phyloP scores from a whole-genome alignment of 208 protist genomes.

The Kentomonas sorsogonicus region DNA sequence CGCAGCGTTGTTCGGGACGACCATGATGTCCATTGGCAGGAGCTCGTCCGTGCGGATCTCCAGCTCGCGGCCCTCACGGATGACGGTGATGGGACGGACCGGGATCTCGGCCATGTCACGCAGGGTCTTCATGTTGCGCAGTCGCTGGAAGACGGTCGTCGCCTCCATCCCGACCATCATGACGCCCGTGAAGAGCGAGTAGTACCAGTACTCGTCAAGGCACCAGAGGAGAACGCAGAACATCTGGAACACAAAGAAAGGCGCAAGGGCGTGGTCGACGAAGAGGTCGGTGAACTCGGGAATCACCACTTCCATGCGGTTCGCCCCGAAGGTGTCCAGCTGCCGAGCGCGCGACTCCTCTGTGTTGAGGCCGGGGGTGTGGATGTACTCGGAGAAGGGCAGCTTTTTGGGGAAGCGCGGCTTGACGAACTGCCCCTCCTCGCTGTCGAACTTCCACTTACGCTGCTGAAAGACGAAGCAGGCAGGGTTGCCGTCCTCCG shows the following conservation, averaged over 20 bases:
- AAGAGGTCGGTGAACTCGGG: slow-evolving; percentile 95
- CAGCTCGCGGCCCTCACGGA: slow-evolving; percentile 61
- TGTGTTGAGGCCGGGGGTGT: slow-evolving; percentile 57
- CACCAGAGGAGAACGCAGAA: slow-evolving; percentile 95
- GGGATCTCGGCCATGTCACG: slow-evolving; percentile 90
- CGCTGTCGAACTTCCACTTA: slow-evolving; percentile 82
- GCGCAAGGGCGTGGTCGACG: slow-evolving; percentile 93
- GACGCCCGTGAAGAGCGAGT: slow-evolving; percentile 95
- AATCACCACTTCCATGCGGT: slow-evolving; percentile 92
- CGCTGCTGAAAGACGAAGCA: slow-evolving; percentile 89
- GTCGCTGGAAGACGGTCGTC: slow-evolving; percentile 92
- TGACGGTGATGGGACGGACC: slow-evolving; percentile 60
- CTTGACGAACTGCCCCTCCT: slow-evolving; percentile 68
- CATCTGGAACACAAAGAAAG: slow-evolving; percentile 99
- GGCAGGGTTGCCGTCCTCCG: slow-evolving; percentile 41
- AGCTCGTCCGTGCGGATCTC: slow-evolving; percentile 67
- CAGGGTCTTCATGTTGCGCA: slow-evolving; percentile 91
- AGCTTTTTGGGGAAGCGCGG: slow-evolving; percentile 78
- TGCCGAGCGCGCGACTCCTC: slow-evolving; percentile 38
- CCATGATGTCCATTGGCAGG: slow-evolving; percentile 94
- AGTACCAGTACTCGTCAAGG: slow-evolving; percentile 97
- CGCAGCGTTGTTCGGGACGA: slow-evolving; percentile 68
- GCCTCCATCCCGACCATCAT: slow-evolving; percentile 98
- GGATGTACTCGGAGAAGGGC: slow-evolving; percentile 69
- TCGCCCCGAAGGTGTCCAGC: slow-evolving; percentile 73